These are phyloP conservation scores for Acorus calamus DNA, from an alignment of 106 monocot genomes.

Conservation along the genomic window DNA sequence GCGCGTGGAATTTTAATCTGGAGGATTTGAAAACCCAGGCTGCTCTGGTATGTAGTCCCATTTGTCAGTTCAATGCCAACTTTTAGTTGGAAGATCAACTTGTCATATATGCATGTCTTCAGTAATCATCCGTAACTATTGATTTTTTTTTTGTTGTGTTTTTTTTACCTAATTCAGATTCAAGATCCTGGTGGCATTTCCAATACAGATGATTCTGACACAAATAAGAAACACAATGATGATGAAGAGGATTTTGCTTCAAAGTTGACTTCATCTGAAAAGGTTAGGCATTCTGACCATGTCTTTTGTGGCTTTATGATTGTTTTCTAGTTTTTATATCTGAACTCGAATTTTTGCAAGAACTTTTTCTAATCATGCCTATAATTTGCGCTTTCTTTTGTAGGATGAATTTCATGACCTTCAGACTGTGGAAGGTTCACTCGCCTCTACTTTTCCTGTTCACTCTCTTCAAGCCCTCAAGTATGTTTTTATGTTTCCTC, in stretches of 20 bases:
- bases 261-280: conserved; percentile 20
- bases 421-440: conserved; percentile 52
- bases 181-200: conserved; percentile 27
- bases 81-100: too few relatives aligned
- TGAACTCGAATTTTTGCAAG: not conserved
- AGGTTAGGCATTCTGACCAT: conserved; percentile 6
- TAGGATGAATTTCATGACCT: conserved; percentile 58
- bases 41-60: conserved; percentile 54
- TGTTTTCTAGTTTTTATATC: conserved; percentile 1
- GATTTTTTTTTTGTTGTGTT: conserved; percentile 1
- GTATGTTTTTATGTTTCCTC: conserved; percentile 25
- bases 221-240: conserved; percentile 19
- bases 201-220: conserved; percentile 29
- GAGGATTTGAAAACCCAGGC: conserved; percentile 88
- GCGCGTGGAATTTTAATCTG: conserved; percentile 92
- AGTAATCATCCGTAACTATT: too few relatives aligned
- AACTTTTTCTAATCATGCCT: conserved; percentile 5
- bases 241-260: conserved; percentile 13
- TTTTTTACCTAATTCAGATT: conserved; percentile 22
- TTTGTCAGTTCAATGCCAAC: not conserved
- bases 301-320: conserved; percentile 37
- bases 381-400: conserved; percentile 6
- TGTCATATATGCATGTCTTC: too few relatives aligned
- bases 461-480: conserved; percentile 76
- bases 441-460: conserved; percentile 61